Conservation (phyloP, 2,329 filamentous ascomycete species). For the Pleurostoma richardsiae region DNA sequence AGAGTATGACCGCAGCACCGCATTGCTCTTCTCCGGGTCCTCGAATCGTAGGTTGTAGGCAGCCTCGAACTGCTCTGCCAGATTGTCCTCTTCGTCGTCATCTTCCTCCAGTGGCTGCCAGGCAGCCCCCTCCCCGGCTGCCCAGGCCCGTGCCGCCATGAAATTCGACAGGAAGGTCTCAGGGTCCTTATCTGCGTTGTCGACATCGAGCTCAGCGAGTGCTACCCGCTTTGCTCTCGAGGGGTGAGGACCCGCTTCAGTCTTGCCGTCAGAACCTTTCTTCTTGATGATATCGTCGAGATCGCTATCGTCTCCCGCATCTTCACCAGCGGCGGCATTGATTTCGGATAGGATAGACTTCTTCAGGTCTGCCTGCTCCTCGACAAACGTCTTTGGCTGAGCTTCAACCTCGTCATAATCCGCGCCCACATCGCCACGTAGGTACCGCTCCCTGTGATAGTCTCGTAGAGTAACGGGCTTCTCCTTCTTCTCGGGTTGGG, state of each 20-base stretch:
- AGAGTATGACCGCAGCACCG: conserved; percentile 81
- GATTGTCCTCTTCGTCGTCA: conserved; percentile 74
- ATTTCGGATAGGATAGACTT: conserved; percentile 74
- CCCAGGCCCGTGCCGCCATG: conserved; percentile 87
- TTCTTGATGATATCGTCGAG: conserved; percentile 74
- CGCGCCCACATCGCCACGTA: conserved; percentile 62
- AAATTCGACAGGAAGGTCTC: conserved; percentile 95
- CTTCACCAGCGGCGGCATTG: conserved; percentile 54
- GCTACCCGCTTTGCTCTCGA: conserved; percentile 43
- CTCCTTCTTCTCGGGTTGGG: conserved; percentile 55
- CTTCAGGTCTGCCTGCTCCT: conserved; percentile 85
- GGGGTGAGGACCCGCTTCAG: conserved; percentile 48
- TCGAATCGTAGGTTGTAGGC: conserved; percentile 97
- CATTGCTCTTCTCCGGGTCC: conserved; percentile 81
- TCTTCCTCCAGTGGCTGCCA: conserved; percentile 90
- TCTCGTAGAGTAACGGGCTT: conserved; percentile 84
- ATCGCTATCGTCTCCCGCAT: conserved; percentile 45
- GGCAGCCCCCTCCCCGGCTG: conserved; percentile 58
- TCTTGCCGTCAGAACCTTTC: conserved; percentile 23
- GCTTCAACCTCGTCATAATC: conserved; percentile 44
- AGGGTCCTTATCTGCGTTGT: conserved; percentile 75
- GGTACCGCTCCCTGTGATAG: conserved; percentile 87
- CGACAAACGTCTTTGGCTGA: conserved; percentile 66
- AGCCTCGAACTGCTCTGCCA: conserved; percentile 82
- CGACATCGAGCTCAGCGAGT: conserved; percentile 57